Evolutionary conservation across 495 filamentous ascomycete genomes (phyloP).

Genomic region (Penicillium goetzii): DNA sequence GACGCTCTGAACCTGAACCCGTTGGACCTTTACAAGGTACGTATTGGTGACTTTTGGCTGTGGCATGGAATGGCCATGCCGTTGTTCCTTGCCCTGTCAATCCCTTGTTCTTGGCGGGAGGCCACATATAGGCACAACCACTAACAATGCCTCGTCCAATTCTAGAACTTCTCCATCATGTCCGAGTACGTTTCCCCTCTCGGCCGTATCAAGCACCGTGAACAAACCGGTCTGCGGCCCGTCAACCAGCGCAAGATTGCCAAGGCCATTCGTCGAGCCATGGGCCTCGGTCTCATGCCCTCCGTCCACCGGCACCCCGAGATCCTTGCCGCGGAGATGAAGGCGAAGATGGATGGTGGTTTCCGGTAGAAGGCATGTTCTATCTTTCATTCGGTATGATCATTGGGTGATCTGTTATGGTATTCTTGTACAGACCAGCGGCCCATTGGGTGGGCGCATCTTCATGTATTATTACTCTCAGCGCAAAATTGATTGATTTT

Average conservation of each 20-base stretch:
- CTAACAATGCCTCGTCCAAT: slow-evolving; percentile 16
- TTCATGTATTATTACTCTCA: slow-evolving; percentile 36
- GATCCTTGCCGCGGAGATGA: slow-evolving; percentile 59
- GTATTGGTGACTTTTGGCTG: slow-evolving; percentile 14
- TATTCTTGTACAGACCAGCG: slow-evolving; percentile 28
- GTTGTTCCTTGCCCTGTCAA: background rate
- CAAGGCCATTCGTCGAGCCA: slow-evolving; percentile 84
- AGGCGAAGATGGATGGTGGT: slow-evolving; percentile 31
- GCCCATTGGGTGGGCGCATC: slow-evolving; percentile 16
- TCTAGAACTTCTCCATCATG: slow-evolving; percentile 90
- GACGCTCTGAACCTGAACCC: slow-evolving; percentile 83
- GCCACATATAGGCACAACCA: background rate
- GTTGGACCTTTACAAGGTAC: slow-evolving; percentile 80
- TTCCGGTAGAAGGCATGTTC: slow-evolving; percentile 9
- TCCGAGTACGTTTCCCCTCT: slow-evolving; percentile 82
- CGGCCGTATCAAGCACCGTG: slow-evolving; percentile 79
- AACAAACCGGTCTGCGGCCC: slow-evolving; percentile 76
- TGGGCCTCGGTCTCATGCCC: slow-evolving; percentile 90
- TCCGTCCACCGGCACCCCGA: slow-evolving; percentile 94
- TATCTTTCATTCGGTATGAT: background rate
- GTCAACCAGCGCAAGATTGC: slow-evolving; percentile 92
- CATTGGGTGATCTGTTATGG: slow-evolving; percentile 13
- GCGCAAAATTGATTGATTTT: slow-evolving; percentile 25
- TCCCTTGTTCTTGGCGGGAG: too few relatives aligned
- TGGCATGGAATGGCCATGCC: too few relatives aligned